These are phyloP conservation scores for Ustilago trichophora DNA, from an alignment of 1,284 basidiomycete species.

Conservation along the genomic window DNA sequence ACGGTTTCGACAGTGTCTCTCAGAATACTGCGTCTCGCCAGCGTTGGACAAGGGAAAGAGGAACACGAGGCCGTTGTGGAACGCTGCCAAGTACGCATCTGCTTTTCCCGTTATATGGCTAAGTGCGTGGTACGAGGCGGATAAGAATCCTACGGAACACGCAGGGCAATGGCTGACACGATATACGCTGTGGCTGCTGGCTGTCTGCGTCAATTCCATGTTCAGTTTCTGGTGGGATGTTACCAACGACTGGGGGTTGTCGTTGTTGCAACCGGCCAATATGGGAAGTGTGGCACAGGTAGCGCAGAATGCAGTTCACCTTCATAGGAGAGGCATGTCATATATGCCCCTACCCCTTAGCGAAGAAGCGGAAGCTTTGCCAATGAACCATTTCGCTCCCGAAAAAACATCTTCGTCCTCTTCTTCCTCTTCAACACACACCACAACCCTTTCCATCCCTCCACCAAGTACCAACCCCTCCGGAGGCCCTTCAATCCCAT, in stretches of 20 bases:
- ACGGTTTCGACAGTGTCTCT: constrained; percentile 90
- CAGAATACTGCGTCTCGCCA: constrained; percentile 73
- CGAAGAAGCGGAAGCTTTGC: constrained; percentile 15
- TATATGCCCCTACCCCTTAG: constrained; percentile 26
- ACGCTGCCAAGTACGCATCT: constrained; percentile 94
- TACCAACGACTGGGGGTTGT: constrained; percentile 95
- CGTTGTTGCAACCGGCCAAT: constrained; percentile 71
- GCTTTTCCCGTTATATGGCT: constrained; percentile 94
- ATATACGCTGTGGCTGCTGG: constrained; percentile 72
- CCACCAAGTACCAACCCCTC: constrained; percentile 6
- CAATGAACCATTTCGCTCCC: constrained; percentile 20
- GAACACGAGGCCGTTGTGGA: constrained; percentile 75
- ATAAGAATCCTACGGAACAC: constrained; percentile 22
- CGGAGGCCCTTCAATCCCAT: constrained; percentile 3
- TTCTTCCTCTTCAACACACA: background rate
- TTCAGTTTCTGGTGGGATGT: constrained; percentile 99
- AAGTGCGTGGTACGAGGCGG: constrained; percentile 48
- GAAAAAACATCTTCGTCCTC: too few species aligned
- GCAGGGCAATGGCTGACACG: constrained; percentile 14
- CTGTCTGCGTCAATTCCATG: constrained; percentile 85
- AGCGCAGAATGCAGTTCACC: constrained; percentile 15
- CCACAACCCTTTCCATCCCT: too few species aligned
- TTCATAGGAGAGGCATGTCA: constrained; percentile 29
- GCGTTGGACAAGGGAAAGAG: constrained; percentile 3
- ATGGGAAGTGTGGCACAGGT: constrained; percentile 22